Percentiles rank a stretch among this genome's conserved stretches.
These are phyloP conservation scores for Pinus tabuliformis DNA, from an alignment of 75 land plant species.

Conservation along the genomic window DNA sequence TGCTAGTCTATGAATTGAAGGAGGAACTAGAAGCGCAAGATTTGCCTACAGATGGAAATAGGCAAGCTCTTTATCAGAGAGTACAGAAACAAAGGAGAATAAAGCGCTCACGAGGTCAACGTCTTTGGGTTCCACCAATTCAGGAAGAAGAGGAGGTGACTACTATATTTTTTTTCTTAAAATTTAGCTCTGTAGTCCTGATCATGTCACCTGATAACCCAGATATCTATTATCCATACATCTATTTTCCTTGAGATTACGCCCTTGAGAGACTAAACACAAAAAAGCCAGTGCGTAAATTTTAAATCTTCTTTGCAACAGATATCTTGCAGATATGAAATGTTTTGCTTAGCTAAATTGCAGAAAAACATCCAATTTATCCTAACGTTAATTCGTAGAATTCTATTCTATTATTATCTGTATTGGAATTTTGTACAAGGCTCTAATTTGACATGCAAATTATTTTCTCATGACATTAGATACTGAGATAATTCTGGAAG, in stretches of 20 bases:
- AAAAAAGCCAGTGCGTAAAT: not conserved
- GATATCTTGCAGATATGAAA: not conserved
- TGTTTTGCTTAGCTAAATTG: not conserved
- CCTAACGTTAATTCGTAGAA: too few relatives aligned
- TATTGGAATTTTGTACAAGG: not conserved
- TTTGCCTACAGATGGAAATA: conserved; percentile 87
- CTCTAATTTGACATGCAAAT: not conserved
- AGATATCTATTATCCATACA: not conserved
- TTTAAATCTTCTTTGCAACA: not conserved
- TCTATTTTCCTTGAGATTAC: conserved; percentile 1
- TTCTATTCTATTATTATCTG: conserved; percentile 2
- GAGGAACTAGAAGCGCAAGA: conserved; percentile 97
- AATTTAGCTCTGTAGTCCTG: not conserved
- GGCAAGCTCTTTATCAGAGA: conserved; percentile 93
- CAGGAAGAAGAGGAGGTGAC: conserved; percentile 85
- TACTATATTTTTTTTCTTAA: not conserved
- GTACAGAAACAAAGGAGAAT: conserved; percentile 94
- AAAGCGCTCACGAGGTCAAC: conserved; percentile 89
- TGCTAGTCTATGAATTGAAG: conserved; percentile 85
- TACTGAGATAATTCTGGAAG: not conserved
- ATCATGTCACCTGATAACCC: not conserved
- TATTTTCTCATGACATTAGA: not conserved
- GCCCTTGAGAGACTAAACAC: not conserved
- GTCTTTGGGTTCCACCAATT: conserved; percentile 92
- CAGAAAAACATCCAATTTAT: too few relatives aligned